A percentile compares a stretch with the other conserved stretches of the same genome.
phyloP scores from a whole-genome alignment of 352 stramenopile species.

The Phytophthora vignae region DNA sequence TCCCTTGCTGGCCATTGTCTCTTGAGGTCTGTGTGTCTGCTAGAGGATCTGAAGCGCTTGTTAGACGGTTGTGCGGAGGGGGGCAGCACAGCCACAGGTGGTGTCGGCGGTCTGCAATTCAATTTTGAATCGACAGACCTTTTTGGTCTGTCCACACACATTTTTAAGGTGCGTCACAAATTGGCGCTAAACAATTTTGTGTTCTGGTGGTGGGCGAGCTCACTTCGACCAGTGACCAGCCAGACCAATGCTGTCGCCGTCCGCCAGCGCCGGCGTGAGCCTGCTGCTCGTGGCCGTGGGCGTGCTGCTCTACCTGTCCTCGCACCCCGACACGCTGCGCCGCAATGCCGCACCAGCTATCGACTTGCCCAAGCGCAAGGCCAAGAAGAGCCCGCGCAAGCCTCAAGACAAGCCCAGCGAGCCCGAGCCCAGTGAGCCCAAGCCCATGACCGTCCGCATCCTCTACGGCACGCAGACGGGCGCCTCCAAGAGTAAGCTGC shows the following conservation, averaged over 20 bases:
- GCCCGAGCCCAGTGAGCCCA: conserved; percentile 26
- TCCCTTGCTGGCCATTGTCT: conserved; percentile 78
- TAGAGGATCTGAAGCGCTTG: conserved; percentile 29
- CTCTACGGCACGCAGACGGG: conserved; percentile 90
- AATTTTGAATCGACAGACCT: background rate
- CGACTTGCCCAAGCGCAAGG: conserved; percentile 25
- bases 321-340: conserved; percentile 28
- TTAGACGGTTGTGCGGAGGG: conserved; percentile 23
- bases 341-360: conserved; percentile 5
- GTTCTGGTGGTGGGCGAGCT: conserved; percentile 34
- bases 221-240: conserved; percentile 13
- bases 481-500: conserved; percentile 66
- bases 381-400: conserved; percentile 26
- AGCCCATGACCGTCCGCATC: conserved; percentile 75
- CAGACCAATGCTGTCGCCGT: conserved; percentile 43
- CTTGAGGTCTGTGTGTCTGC: conserved; percentile 6
- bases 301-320: conserved; percentile 50
- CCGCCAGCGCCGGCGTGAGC: conserved; percentile 44
- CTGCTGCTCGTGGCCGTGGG: conserved; percentile 63
- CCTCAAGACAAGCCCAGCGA: conserved; percentile 24
- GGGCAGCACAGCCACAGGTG: conserved; percentile 34
- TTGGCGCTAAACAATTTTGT: background rate
- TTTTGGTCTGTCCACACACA: background rate
- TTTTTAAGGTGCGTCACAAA: background rate
- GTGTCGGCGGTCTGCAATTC: background rate